phyloP scores from a whole-genome alignment of 75 land plant species.

The Picea glauca region DNA sequence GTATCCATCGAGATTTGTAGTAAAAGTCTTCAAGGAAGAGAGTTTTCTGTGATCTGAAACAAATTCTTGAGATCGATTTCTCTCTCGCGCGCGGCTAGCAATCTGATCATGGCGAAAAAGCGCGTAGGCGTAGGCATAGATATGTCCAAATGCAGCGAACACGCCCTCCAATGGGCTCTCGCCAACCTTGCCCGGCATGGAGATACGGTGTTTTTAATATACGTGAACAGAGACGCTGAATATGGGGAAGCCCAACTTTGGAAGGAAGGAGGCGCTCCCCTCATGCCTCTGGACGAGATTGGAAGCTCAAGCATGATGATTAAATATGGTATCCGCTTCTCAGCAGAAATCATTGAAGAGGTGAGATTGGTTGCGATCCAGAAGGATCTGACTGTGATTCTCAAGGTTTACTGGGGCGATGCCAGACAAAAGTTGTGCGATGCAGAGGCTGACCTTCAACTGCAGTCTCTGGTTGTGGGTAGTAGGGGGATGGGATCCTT shows the following conservation, averaged over 20 bases:
- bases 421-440: slow-evolving; percentile 53
- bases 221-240: slow-evolving; percentile 14
- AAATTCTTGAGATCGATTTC: too few species aligned
- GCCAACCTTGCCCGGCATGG: slow-evolving; percentile 20
- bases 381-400: slow-evolving; percentile 38
- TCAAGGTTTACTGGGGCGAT: slow-evolving; percentile 64
- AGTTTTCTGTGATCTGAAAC: too few species aligned
- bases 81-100: too few species aligned
- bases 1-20: too few species aligned
- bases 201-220: slow-evolving; percentile 16
- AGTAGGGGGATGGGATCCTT: slow-evolving; percentile 54
- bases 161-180: slow-evolving; percentile 26
- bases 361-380: slow-evolving; percentile 13
- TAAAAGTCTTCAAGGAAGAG: too few species aligned
- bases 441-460: slow-evolving; percentile 40
- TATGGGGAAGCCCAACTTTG: slow-evolving; percentile 9
- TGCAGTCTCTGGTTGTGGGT: slow-evolving; percentile 43
- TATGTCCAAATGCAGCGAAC: slow-evolving; percentile 28
- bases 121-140: slow-evolving; percentile 29
- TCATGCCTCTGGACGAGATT: slow-evolving; percentile 8
- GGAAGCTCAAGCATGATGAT: neutral
- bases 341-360: neutral
- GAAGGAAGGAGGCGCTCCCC: slow-evolving; percentile 18
- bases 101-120: neutral
- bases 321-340: slow-evolving; percentile 7